A percentile compares a stretch with the other conserved stretches of the same genome.
phyloP scores from a whole-genome alignment of 352 stramenopile species.

The Pythium oligandrum region DNA sequence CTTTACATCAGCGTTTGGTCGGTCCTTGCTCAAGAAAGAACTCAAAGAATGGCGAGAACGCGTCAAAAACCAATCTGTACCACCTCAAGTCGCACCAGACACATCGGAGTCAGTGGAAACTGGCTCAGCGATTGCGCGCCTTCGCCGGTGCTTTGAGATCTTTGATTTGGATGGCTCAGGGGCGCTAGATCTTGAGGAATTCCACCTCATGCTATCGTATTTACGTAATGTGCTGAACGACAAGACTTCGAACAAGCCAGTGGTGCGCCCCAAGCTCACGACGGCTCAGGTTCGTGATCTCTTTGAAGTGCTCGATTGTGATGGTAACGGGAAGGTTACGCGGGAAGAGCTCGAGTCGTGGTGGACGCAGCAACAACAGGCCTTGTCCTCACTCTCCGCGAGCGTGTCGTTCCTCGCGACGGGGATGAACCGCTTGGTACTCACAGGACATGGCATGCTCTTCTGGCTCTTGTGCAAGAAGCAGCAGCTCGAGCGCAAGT shows the following conservation, averaged over 20 bases:
- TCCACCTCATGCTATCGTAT: constrained; percentile 46
- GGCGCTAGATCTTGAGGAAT: constrained; percentile 40
- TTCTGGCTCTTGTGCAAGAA: constrained; percentile 44
- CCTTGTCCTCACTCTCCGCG: constrained; percentile 22
- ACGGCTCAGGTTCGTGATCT: constrained; percentile 27
- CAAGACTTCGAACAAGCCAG: constrained; percentile 6
- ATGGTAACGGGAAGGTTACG: constrained; percentile 27
- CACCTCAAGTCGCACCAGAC: no score
- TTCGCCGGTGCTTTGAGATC: constrained; percentile 37
- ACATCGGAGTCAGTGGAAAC: neutral
- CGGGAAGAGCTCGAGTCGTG: constrained; percentile 31
- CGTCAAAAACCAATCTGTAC: constrained; percentile 1
- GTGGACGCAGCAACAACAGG: constrained; percentile 25
- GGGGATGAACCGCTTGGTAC: constrained; percentile 28
- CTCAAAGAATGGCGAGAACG: constrained; percentile 22
- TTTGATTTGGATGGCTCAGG: constrained; percentile 49
- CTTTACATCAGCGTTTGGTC: constrained; percentile 27
- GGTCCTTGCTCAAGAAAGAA: constrained; percentile 30
- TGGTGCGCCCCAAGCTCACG: constrained; percentile 27
- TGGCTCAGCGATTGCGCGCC: constrained; percentile 11
- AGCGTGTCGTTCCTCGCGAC: constrained; percentile 26
- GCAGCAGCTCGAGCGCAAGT: constrained; percentile 39
- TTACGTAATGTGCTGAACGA: constrained; percentile 10
- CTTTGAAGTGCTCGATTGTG: constrained; percentile 33
- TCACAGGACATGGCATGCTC: constrained; percentile 36